Conservation (phyloP, 2,329 filamentous ascomycete species). For the Talaromyces rugulosus region DNA sequence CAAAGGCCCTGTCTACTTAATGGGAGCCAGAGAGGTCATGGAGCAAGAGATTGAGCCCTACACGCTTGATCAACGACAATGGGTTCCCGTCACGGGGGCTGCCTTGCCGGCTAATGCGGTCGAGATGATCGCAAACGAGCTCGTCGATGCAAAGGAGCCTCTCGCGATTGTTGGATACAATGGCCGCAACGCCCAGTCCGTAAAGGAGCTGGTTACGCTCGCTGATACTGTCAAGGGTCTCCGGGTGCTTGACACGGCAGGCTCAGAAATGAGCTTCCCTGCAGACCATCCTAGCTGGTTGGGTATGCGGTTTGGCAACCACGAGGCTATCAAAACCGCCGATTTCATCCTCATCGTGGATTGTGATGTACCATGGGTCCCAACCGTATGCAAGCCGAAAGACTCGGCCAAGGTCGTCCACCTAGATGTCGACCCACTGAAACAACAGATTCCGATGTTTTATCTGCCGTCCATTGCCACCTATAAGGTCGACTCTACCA, state of each 20-base stretch:
- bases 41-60: conserved; percentile 78
- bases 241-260: conserved; percentile 50
- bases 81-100: conserved; percentile 66
- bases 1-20: conserved; percentile 74
- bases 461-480: conserved; percentile 64
- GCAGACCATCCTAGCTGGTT: conserved; percentile 53
- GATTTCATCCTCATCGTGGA: conserved; percentile 83
- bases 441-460: conserved; percentile 69
- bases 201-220: conserved; percentile 42
- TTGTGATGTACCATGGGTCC: conserved; percentile 91
- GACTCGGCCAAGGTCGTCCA: conserved; percentile 58
- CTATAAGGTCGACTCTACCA: conserved; percentile 63
- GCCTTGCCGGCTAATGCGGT: conserved; percentile 52
- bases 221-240: conserved; percentile 47
- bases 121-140: conserved; percentile 38
- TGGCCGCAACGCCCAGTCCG: conserved; percentile 42
- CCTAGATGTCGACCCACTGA: conserved; percentile 63
- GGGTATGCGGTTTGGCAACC: conserved; percentile 68
- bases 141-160: conserved; percentile 45
- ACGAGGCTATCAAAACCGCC: conserved; percentile 68
- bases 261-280: conserved; percentile 50
- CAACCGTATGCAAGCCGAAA: conserved; percentile 64
- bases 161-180: conserved; percentile 50
- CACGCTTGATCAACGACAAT: conserved; percentile 62
- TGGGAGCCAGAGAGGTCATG: conserved; percentile 75